A percentile compares a stretch with the other conserved stretches of the same genome.
phyloP scores from a whole-genome alignment of 257 asterid species.

The Solanum megistacrolobum region DNA sequence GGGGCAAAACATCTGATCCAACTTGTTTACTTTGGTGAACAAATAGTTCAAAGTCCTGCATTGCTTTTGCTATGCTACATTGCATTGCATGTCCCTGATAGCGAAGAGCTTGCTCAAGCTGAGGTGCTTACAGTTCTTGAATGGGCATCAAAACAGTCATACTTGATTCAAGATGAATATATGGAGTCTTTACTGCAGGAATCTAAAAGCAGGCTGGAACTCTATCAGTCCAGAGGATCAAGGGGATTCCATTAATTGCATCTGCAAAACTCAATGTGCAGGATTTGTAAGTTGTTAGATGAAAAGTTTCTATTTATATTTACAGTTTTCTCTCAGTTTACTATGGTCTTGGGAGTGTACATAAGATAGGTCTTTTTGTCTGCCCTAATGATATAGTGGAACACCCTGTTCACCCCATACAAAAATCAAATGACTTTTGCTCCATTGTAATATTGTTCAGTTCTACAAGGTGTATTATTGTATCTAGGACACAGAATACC shows the following conservation, averaged over 20 bases:
- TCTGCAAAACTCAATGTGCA: not conserved
- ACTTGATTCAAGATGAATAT: conserved; percentile 25
- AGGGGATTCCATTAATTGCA: conserved; percentile 41
- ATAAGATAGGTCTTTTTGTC: not conserved
- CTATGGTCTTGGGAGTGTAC: conserved; percentile 3
- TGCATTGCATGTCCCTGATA: conserved; percentile 55
- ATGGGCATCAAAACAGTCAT: conserved; percentile 56
- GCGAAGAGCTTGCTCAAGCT: conserved; percentile 58
- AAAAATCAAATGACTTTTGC: not conserved
- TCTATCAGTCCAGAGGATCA: conserved; percentile 56
- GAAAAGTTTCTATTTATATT: not conserved
- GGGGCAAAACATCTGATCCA: conserved; percentile 62
- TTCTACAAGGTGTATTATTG: not conserved
- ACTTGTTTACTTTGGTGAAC: conserved; percentile 61
- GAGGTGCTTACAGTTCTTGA: conserved; percentile 54
- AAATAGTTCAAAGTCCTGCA: conserved; percentile 41
- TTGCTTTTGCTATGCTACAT: conserved; percentile 36
- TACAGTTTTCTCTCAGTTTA: not conserved
- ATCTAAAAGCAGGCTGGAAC: conserved; percentile 57
- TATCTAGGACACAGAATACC: conserved; percentile 1
- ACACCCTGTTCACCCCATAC: not conserved
- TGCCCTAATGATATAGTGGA: not conserved
- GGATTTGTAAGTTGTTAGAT: not conserved
- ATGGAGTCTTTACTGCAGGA: conserved; percentile 43
- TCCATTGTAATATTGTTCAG: not conserved